Conservation (phyloP, 2,329 filamentous ascomycete species). For the Rhytidhysteron rufulum region DNA sequence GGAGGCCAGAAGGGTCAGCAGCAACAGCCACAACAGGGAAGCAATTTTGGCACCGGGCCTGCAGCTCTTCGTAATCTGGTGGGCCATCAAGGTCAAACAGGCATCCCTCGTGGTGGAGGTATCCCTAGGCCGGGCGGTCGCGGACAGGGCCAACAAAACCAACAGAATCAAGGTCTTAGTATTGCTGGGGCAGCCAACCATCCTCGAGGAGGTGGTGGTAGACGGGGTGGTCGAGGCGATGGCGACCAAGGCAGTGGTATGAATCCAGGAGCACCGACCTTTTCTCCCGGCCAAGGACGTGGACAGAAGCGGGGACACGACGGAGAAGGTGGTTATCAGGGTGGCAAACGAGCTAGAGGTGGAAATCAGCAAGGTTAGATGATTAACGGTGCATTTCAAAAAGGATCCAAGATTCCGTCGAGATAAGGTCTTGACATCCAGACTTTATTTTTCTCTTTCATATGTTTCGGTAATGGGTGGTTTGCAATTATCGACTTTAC, state of each 20-base stretch:
- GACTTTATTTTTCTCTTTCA: no score
- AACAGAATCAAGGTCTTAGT: slow-evolving; percentile 7
- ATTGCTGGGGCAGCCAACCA: slow-evolving; percentile 16
- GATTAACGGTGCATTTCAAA: no score
- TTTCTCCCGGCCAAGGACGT: slow-evolving; percentile 26
- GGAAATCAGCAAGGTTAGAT: background rate
- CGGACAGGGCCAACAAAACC: slow-evolving; percentile 13
- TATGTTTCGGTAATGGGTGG: no score
- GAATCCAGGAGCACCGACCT: slow-evolving; percentile 33
- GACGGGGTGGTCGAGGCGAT: slow-evolving; percentile 13
- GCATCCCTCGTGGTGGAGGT: slow-evolving; percentile 28
- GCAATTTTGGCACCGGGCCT: slow-evolving; percentile 24
- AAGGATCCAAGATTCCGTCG: no score
- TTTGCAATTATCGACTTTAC: no score
- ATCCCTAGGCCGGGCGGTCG: slow-evolving; percentile 30
- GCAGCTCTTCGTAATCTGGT: slow-evolving; percentile 24
- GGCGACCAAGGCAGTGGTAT: slow-evolving; percentile 20
- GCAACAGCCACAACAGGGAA: slow-evolving; percentile 14
- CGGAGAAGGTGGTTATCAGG: slow-evolving; percentile 19
- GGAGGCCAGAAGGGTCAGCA: slow-evolving; percentile 7
- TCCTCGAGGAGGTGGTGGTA: slow-evolving; percentile 22
- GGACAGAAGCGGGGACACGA: slow-evolving; percentile 32
- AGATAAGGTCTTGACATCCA: no score
- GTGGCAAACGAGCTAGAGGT: slow-evolving; percentile 26
- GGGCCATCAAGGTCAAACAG: slow-evolving; percentile 17